Base-by-base conservation (phyloP, 768 basidiomycete species). In the Amanita molliuscula region DNA sequence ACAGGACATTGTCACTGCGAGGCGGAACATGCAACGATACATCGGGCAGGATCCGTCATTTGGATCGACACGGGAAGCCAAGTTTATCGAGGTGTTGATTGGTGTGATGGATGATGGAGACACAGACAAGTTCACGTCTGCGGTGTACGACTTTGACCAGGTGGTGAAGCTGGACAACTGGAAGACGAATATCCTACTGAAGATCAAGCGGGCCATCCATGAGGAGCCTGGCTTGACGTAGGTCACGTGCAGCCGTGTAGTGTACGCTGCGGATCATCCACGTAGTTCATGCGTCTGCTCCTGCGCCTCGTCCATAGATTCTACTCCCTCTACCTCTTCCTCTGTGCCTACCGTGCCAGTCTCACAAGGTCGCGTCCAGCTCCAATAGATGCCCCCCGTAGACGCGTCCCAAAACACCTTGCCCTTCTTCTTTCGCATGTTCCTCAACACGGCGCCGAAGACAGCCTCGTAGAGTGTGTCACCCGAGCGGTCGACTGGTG, bases 121-220 rank as follows among this genome's bases (percentile, higher is more conserved):
- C 56, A 46, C 57, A 13, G 82, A 88, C 57, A 66, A 71, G 21
- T 95, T 87, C 63, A 90, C 88, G 4, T 82, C 69, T 15, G 82
- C 83, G n/a, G 83, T 95, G n/a, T 81, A 79, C 37, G 91, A 94
- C 62, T 98, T 79, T 62, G 93, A 98, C 64, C 84, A 92, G 61
- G 79, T 97, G 53, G 87, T 81, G 34, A 92, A 89, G 68, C 67
- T 99, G 61, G 95, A 98, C 64, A 87, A 86, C 65, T 96, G 92
- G 93, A 98, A 97, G 77, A 98, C 94, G 41, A 73, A 65, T 25
- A 84, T 99, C 45, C 65, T 99, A 61, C 70, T 98, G 60, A 88
- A 85, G 70, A 84, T 97, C 65, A 98, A 98, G 77, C 79, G 78
- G 62, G 71, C 72, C 18, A 79, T 93, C 43, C 74, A 84, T n/a